Base-by-base conservation (phyloP, 2,329 filamentous ascomycete genomes). In the Aspergillus pseudoviridinutans region DNA sequence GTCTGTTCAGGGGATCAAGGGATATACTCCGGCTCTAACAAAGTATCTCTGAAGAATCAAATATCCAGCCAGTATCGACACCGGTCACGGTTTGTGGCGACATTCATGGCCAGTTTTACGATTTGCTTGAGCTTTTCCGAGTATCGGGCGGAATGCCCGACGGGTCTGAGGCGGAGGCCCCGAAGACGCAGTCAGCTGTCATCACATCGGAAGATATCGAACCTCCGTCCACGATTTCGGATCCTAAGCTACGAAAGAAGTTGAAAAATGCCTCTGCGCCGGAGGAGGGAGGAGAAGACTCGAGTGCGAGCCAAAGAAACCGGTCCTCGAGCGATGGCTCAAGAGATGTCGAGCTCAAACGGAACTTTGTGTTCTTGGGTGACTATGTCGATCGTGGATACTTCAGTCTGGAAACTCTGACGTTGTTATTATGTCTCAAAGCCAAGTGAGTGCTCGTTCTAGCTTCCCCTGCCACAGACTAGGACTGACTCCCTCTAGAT, bases 41-140 rank as follows among this genome's bases (percentile, higher is more conserved):
- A 47, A 56, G 51, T 56, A 38, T 41, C 41, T 38, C 5, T 12
- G 9, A 66, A 95, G 94, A 99, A 79, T 97, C 92, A 64, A 99
- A 99, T 74, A 97, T 99, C 58, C 94, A 97, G 74, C 94, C 94
- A n/a, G 93, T 99, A 22, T 87, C 89, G 54, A 96, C 94, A 0
- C 94, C 94, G 6, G 94, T 99, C 61, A 99, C 94, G 4, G 89
- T 99, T 62, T 97, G 94, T 71, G 94, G 94, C 71, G 94, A 99
- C 73, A 97, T 99, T 61, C 94, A 99, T 77, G 94, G 94, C 67
- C 94, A 99, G 78, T 97, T 97, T 76, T 97, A 99, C 78, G 94
- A 99, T 75, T 82, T 99, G 9, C 86, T 97, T 60, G 94, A 99
- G 80, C 86, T 99, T 51, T 99, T 99, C 78, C 89, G 92, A 54